A percentile compares a stretch with the other conserved stretches of the same genome.
Evolutionary conservation across 495 filamentous ascomycete genomes (phyloP).

Genomic region (Hypoxylon intermedium): DNA sequence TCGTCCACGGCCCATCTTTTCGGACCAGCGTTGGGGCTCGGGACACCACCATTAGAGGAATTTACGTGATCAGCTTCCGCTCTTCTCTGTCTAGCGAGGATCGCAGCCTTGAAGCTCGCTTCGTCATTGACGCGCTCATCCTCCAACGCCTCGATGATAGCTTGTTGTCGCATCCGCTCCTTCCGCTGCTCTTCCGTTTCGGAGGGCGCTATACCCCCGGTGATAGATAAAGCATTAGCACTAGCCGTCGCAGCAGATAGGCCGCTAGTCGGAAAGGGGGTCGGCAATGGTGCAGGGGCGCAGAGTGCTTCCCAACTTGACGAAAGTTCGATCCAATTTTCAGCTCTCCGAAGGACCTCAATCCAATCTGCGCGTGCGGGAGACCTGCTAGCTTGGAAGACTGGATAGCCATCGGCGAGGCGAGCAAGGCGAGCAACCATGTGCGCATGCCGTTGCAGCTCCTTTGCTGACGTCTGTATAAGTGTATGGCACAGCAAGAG

Average conservation of each 20-base stretch:
- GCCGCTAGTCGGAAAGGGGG: conserved; percentile 42
- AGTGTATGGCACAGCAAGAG: conserved; percentile 75
- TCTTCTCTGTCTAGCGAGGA: conserved; percentile 64
- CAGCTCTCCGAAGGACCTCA: conserved; percentile 69
- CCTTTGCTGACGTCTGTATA: conserved; percentile 74
- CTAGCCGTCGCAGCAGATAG: conserved; percentile 25
- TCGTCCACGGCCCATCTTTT: conserved; percentile 71
- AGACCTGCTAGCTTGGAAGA: conserved; percentile 75
- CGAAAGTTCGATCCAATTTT: conserved; percentile 69
- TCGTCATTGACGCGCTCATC: conserved; percentile 72
- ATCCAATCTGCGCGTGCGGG: conserved; percentile 80
- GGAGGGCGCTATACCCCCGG: conserved; percentile 12
- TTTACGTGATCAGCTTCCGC: conserved; percentile 48
- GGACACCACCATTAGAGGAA: conserved; percentile 18
- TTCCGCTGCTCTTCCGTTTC: conserved; percentile 56
- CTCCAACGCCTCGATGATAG: conserved; percentile 67
- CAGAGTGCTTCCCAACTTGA: conserved; percentile 74
- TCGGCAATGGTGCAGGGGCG: conserved; percentile 67
- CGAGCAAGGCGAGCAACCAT: conserved; percentile 78
- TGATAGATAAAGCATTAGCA: conserved; percentile 29
- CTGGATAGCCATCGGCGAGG: conserved; percentile 77
- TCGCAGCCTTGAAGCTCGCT: conserved; percentile 65
- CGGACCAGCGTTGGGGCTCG: conserved; percentile 45
- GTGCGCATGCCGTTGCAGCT: conserved; percentile 75
- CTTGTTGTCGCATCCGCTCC: conserved; percentile 67